phyloP scores from a whole-genome alignment of 352 stramenopile genomes.

The Globisporangium cystogenes region DNA sequence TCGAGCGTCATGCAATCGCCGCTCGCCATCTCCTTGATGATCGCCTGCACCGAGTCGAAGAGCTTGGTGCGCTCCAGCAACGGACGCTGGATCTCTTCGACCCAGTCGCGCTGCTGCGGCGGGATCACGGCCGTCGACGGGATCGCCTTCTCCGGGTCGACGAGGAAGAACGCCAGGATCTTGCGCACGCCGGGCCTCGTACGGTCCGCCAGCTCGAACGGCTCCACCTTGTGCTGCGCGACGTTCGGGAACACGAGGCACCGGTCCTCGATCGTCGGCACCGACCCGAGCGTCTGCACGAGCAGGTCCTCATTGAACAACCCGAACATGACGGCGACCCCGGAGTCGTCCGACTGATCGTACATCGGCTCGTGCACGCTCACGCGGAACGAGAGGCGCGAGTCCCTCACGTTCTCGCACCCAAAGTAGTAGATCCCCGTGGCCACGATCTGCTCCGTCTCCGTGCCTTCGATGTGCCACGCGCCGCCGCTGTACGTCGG shows the following conservation, averaged over 20 bases:
- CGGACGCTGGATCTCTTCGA: too few species aligned
- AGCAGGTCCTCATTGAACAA: slow-evolving; percentile 15
- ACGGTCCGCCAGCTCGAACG: slow-evolving; percentile 41
- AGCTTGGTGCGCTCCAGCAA: too few species aligned
- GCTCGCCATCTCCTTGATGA: too few species aligned
- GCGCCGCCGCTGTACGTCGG: slow-evolving; percentile 28
- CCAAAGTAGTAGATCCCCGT: slow-evolving; percentile 50
- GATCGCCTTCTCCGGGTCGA: too few species aligned
- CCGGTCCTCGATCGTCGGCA: slow-evolving; percentile 17
- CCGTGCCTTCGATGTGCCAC: slow-evolving; percentile 50
- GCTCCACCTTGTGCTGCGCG: slow-evolving; percentile 36
- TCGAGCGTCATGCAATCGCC: too few species aligned
- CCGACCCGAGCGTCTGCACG: slow-evolving; percentile 19
- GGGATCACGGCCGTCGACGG: too few species aligned
- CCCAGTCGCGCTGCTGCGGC: too few species aligned
- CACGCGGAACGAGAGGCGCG: slow-evolving; percentile 27
- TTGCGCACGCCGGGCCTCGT: too few species aligned
- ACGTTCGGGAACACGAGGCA: slow-evolving; percentile 39
- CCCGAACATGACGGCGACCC: slow-evolving; percentile 24
- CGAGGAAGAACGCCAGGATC: too few species aligned
- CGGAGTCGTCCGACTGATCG: slow-evolving; percentile 24
- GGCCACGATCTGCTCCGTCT: slow-evolving; percentile 33
- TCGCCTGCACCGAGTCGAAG: too few species aligned
- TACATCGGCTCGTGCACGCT: slow-evolving; percentile 21
- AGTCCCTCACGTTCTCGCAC: slow-evolving; percentile 38